Evolutionary conservation across 2,329 filamentous ascomycete genomes (phyloP).

Genomic region (Penicillium sp.): DNA sequence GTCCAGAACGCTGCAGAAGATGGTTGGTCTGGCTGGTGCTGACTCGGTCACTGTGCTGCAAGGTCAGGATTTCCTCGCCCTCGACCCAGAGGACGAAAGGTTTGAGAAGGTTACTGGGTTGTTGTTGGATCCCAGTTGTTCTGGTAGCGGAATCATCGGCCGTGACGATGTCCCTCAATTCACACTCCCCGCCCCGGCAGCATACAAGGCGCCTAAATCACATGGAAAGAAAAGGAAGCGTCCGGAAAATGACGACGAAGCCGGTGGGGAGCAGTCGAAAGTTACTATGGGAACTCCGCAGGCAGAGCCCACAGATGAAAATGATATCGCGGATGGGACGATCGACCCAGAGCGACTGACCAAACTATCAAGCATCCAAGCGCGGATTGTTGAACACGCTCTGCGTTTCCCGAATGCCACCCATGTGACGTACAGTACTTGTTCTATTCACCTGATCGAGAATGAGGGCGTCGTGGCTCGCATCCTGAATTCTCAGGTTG

Average conservation of each 20-base stretch:
- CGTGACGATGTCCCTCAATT: constrained; percentile 74
- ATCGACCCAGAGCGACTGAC: constrained; percentile 63
- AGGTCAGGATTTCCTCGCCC: constrained; percentile 77
- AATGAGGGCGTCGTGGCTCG: constrained; percentile 81
- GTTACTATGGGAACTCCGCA: constrained; percentile 2
- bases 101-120: constrained; percentile 74
- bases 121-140: constrained; percentile 90
- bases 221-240: constrained; percentile 47
- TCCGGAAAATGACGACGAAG: constrained; percentile 18
- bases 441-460: constrained; percentile 81
- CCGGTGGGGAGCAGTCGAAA: constrained; percentile 8
- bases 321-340: constrained; percentile 41
- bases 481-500: constrained; percentile 67
- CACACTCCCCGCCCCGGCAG: constrained; percentile 52
- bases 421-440: constrained; percentile 88
- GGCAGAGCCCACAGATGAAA: constrained; percentile 36
- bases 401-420: constrained; percentile 73
- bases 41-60: constrained; percentile 65
- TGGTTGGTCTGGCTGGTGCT: constrained; percentile 76
- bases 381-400: constrained; percentile 77
- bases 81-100: constrained; percentile 61
- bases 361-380: constrained; percentile 77
- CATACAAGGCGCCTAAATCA: constrained; percentile 14
- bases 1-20: constrained; percentile 74
- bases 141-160: constrained; percentile 89